Evolutionary conservation across 345 rosid species (phyloP), one percentile per base, ranked within the genome.

Genomic region (Cardamine resedifolia): DNA sequence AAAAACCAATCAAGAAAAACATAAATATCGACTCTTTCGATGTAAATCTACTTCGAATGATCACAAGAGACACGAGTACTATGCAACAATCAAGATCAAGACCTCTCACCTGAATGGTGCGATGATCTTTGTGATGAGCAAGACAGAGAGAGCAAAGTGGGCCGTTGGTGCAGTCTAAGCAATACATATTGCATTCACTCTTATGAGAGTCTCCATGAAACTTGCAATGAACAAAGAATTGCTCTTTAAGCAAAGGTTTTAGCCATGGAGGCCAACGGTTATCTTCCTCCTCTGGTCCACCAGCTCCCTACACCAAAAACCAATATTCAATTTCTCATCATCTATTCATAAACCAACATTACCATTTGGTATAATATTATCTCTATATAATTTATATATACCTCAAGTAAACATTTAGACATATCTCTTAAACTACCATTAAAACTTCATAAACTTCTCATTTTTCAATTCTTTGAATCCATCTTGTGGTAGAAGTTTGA

Each of bases 171-270:
- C 99, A 96, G 80, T 96, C 98, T 80, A 96, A 81, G 77, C 99
- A 96, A 66, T 83, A 96, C 99, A 92, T 92, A 68, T 96, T 96
- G 75, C 99, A 92, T 81, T 96, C 99, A 68, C 88, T 92, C 85
- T 92, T 92, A 72, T 88, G 95, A 58, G 96, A 87, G 78, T 92
- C 96, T 9, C 76, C 87, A 79, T 96, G 98, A 11, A 57, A 66
- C 83, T 88, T 88, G 77, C 99, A 96, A 47, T 92, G 98, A 79
- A 78, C 94, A 81, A 95, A 95, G 86, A 95, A 95, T 4, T 85
- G 83, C 58, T 88, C 90, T 38, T 78, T 70, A 3, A 95, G 82
- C 65, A 95, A 81, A 33, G 93, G 92, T 69, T 76, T 85, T 53
- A 95, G 75, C 99, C 99, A 95, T 61, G 83, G 85, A 0, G 98